Base-by-base conservation (phyloP, 306 rosid species). In the Sophora flavescens region DNA sequence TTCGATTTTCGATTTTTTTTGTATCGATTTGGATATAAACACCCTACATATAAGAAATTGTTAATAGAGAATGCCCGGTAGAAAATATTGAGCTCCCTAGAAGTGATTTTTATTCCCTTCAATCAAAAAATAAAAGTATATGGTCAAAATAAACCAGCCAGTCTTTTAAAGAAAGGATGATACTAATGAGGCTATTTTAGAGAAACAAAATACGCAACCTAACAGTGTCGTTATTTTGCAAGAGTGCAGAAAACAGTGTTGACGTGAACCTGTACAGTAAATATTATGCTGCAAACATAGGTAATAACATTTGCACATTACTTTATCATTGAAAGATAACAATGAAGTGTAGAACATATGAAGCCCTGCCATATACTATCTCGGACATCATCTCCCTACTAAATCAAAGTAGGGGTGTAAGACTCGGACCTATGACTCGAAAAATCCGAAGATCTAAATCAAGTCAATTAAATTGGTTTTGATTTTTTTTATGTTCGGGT, bases 191-290 rank as follows among this genome's bases (percentile, higher is more conserved):
- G 8, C 57, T 1, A 51, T 14, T 51, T 47, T 47, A 47, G n/a
- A 47, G 52, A 47, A 47, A 13, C 26, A 17, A 35, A 47, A 47
- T 45, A 41, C 45, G 30, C 54, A 58, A 59, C 45, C 17, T 56
- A 22, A 15, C 47, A 44, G 48, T 57, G 53, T 63, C 63, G 63
- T 63, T 50, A 36, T 18, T 36, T 6, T 47, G 51, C 48, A 30
- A 30, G n/a, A n/a, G 60, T 61, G 52, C 26, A 32, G 32, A 74
- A 60, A 47, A 35, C 8, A 33, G 78, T 32, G 8, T 35, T 62
- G 71, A 62, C 48, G 39, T 48, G 71, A 75, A 71, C 41, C 57
- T 53, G 22, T 26, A 75, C 41, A 75, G 41, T 50, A 22, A 74
- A 59, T n/a, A 60, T 30, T 10, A 54, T 45, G 36, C 3, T 16